Conservation (phyloP, 2,329 filamentous ascomycete genomes). For the Penicillium italicum region DNA sequence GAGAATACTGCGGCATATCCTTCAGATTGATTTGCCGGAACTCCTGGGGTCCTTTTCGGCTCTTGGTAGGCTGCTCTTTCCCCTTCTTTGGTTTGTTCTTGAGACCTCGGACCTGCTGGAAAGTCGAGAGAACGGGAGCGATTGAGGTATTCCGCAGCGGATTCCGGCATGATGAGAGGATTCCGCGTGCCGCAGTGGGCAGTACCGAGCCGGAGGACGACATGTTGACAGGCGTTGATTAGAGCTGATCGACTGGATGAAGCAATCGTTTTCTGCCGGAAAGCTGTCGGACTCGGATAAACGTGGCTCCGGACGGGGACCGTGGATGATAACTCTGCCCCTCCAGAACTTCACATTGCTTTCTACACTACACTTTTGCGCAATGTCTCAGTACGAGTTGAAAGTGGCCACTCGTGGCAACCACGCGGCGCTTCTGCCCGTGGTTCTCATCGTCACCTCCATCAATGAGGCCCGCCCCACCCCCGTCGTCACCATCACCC, state of each 20-base stretch:
- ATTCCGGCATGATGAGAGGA: slow-evolving; percentile 33
- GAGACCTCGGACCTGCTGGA: slow-evolving; percentile 38
- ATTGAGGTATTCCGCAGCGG: slow-evolving; percentile 31
- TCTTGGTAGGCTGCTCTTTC: slow-evolving; percentile 57
- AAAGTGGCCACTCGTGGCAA: slow-evolving; percentile 41
- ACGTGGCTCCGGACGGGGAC: slow-evolving; percentile 27
- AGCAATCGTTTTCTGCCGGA: slow-evolving; percentile 36
- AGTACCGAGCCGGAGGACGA: slow-evolving; percentile 34
- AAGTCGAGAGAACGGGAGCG: slow-evolving; percentile 29
- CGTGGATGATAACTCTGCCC: slow-evolving; percentile 24
- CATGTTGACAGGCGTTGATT: slow-evolving; percentile 27
- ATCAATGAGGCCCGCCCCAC: slow-evolving; percentile 38
- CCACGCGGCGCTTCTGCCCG: slow-evolving; percentile 41
- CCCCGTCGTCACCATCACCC: slow-evolving; percentile 36
- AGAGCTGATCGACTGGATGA: slow-evolving; percentile 11
- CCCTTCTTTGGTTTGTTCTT: slow-evolving; percentile 41
- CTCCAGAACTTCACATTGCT: slow-evolving; percentile 17
- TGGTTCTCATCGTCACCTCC: slow-evolving; percentile 40
- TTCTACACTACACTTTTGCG: slow-evolving; percentile 8
- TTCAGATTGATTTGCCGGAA: slow-evolving; percentile 63
- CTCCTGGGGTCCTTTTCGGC: slow-evolving; percentile 62
- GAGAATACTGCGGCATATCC: slow-evolving; percentile 67
- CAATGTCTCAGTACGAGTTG: slow-evolving; percentile 35
- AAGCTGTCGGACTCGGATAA: slow-evolving; percentile 33
- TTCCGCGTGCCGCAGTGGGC: slow-evolving; percentile 35